Evolutionary conservation across 2,329 filamentous ascomycete species (phyloP), one percentile per base, ranked within the genome.

Genomic region (Talaromyces sp.): DNA sequence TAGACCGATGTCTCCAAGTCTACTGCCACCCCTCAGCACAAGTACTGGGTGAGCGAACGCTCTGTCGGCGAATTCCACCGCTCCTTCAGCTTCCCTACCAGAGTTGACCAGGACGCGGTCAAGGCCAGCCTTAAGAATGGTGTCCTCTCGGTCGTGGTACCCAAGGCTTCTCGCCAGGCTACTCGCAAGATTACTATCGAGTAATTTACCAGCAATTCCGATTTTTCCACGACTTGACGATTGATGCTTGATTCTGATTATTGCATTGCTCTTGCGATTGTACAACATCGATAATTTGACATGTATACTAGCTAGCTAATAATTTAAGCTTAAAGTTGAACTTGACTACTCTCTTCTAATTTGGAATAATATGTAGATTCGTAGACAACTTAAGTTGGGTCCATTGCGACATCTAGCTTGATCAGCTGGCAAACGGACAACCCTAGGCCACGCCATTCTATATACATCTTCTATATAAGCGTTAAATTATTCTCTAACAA

Each of bases 11-110:
- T 8, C 17, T n/a, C 35, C 35, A 38, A 38, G 35, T 3, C 35
- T 1, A 7, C 14, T 26, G 35, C 24, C 51, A 38, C 17, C 5
- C 56, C 56, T 8, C 27, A 50, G 38, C 51, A 73, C 55, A 78
- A 77, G 64, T 84, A 81, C 73, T 85, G 82, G 83, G 77, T 85
- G 59, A 79, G 75, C 58, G 83, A 86, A 69, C 81, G 83, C 64
- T 79, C 76, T 1, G 77, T 83, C n/a, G 83, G 83, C 62, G 77
- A 80, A 35, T 86, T 86, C 73, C 77, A 81, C 56, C 77, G 83
- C 65, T 76, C 75, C 53, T 86, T 86, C 72, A 77, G 72, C 61
- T 86, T 86, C 75, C 82, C 83, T 2, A 73, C 73, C 4, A 73
- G 79, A 35, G 78, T 86, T 51, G 78, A 86, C 62, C 82, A 84